Percentiles rank a stretch among this genome's conserved stretches.
Conservation (phyloP, 2,329 filamentous ascomycete genomes). For the Alternaria metachromatica region DNA sequence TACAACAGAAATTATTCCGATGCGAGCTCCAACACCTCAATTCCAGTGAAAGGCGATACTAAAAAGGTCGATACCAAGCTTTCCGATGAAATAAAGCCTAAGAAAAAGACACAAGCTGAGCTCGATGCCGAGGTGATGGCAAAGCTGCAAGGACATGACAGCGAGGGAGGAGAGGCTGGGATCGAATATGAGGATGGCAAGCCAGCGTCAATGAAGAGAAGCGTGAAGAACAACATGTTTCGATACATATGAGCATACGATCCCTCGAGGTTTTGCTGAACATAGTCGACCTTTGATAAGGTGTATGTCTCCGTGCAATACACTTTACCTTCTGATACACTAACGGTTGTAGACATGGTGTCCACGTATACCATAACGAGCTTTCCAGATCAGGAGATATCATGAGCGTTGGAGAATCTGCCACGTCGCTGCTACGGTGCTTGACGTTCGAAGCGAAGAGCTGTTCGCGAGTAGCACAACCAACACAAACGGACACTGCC, state of each 20-base stretch:
- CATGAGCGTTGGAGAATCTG: not conserved
- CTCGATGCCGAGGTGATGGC: conserved; percentile 70
- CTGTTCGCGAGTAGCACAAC: not conserved
- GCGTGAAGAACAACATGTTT: conserved; percentile 81
- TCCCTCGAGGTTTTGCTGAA: not conserved
- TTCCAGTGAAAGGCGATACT: not conserved
- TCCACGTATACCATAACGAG: no score
- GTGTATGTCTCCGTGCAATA: not conserved
- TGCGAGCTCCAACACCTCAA: not conserved
- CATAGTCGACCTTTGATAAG: not conserved
- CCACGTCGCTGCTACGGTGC: not conserved
- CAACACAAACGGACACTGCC: not conserved
- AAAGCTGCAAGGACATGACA: conserved; percentile 70
- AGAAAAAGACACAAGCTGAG: conserved; percentile 65
- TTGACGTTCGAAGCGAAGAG: not conserved
- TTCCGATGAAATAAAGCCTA: conserved; percentile 22
- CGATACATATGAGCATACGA: conserved; percentile 61
- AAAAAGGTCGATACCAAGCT: conserved; percentile 21
- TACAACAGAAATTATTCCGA: conserved; percentile 8
- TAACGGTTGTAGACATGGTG: not conserved
- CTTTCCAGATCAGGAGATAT: not conserved
- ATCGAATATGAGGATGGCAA: conserved; percentile 78
- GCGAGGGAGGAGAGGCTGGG: conserved; percentile 73
- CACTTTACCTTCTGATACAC: not conserved
- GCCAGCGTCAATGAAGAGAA: conserved; percentile 73